Base-by-base conservation (phyloP, 345 rosid genomes). In the Cardamine chenopodiifolia region DNA sequence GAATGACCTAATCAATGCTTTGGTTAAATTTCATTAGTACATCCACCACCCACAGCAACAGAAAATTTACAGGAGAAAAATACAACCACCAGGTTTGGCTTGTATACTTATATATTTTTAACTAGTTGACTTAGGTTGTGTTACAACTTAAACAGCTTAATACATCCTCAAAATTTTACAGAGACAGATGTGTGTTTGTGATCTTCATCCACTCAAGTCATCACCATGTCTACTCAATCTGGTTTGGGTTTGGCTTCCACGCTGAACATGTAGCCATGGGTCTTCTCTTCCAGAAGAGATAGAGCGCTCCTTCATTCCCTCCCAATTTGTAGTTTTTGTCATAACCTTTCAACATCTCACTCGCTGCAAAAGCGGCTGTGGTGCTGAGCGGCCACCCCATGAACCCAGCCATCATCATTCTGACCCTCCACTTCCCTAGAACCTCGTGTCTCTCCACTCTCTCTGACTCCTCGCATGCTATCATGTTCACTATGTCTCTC, bases 401-500 rank as follows among this genome's bases (percentile, higher is more conserved):
- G 68, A 91, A 91, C 55, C 87, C 95, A 0, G 97, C 97, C 95
- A 89, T 89, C 64, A 10, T 47, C 57, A 89, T 82, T 59, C 97
- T 80, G 5, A 71, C 82, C 66, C 83, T 86, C 97, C 97, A 91
- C 44, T 89, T 91, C 61, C 88, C 95, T 0, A 89, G 76, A 34
- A 85, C 83, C 78, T 91, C 95, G 18, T 91, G 97, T 19, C 97
- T 82, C 74, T 91, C 97, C 57, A 91, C 92, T 71, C 97, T 87
- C 77, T 91, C 97, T 11, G 76, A 66, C 11, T 75, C 89, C 83
- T 91, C 97, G 31, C 95, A 91, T 39, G 95, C 95, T 62, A 91
- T 85, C 97, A 91, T 87, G 72, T 89, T 91, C 63, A 89, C 95
- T 42, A 89, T 91, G 82, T 91, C 95, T 28, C 95, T 83, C 44